phyloP scores from a whole-genome alignment of 805 yeast genomes.

The Kluyveromyces nonfermentans region DNA sequence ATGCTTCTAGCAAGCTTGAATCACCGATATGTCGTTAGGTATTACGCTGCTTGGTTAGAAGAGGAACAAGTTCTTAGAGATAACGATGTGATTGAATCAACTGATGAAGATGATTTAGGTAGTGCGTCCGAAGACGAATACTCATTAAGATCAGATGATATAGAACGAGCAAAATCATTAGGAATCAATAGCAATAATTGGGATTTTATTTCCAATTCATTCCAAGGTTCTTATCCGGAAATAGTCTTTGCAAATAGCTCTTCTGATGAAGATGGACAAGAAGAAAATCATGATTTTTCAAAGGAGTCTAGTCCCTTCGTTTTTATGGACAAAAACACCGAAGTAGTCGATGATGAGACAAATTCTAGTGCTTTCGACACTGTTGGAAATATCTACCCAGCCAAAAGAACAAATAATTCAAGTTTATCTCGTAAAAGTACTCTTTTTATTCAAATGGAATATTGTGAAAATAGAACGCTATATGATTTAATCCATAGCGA shows the following conservation, averaged over 20 bases:
- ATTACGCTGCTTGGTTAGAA: slow-evolving; percentile 96
- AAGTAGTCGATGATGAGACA: not conserved
- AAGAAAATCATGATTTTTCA: slow-evolving; percentile 18
- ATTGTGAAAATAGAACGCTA: slow-evolving; percentile 90
- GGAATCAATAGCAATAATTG: slow-evolving; percentile 30
- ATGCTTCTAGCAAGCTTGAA: slow-evolving; percentile 83
- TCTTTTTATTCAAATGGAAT: slow-evolving; percentile 94
- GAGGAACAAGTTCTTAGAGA: slow-evolving; percentile 39
- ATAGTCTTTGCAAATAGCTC: slow-evolving; percentile 42
- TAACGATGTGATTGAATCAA: slow-evolving; percentile 29
- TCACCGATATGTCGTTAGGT: slow-evolving; percentile 92
- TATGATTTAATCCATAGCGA: slow-evolving; percentile 69
- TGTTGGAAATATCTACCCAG: not conserved
- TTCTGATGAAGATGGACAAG: slow-evolving; percentile 16
- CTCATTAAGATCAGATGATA: slow-evolving; percentile 8
- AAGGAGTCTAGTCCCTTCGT: slow-evolving; percentile 10
- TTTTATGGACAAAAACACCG: slow-evolving; percentile 5
- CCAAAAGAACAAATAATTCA: slow-evolving; percentile 4
- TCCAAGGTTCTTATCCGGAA: slow-evolving; percentile 40
- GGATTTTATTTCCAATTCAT: slow-evolving; percentile 62
- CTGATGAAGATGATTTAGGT: slow-evolving; percentile 21
- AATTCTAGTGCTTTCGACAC: not conserved
- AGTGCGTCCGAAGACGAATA: slow-evolving; percentile 8
- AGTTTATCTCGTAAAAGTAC: slow-evolving; percentile 44
- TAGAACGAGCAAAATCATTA: slow-evolving; percentile 25